Percentiles rank a stretch among this genome's conserved stretches.
phyloP scores from a whole-genome alignment of 139 green algal genomes.

The Chlamydomonas sp. region DNA sequence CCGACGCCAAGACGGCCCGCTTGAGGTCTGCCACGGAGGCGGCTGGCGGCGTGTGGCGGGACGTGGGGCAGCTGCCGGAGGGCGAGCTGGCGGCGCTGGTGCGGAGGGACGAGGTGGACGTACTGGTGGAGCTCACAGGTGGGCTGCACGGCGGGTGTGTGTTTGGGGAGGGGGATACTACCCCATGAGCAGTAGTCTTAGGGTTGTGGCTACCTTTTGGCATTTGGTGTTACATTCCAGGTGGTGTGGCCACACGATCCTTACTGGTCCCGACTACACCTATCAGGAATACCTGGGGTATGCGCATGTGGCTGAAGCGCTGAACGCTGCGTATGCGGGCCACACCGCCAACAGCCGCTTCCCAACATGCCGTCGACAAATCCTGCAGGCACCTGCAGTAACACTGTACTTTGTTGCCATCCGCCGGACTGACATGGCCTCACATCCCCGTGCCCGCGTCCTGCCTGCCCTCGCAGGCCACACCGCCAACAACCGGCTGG shows the following conservation, averaged over 20 bases:
- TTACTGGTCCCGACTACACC: no score
- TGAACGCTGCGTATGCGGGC: no score
- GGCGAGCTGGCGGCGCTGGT: slow-evolving; percentile 73
- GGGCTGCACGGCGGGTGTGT: background rate
- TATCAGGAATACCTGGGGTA: no score
- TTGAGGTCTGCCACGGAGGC: slow-evolving; percentile 67
- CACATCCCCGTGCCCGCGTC: background rate
- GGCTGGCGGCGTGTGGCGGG: slow-evolving; percentile 76
- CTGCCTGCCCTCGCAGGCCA: slow-evolving; percentile 72
- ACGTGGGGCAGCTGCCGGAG: slow-evolving; percentile 63
- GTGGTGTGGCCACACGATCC: no score
- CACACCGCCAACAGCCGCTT: no score
- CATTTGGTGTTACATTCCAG: background rate
- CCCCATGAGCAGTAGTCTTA: no score
- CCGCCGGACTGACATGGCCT: background rate
- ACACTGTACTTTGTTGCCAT: background rate
- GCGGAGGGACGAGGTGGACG: slow-evolving; percentile 84
- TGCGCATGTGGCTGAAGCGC: no score
- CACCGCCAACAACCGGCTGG: slow-evolving; percentile 96
- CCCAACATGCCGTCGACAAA: no score
- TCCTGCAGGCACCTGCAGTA: background rate
- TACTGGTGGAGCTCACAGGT: slow-evolving; percentile 96
- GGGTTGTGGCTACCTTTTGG: no score
- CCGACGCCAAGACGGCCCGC: slow-evolving; percentile 86
- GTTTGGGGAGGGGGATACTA: background rate